phyloP scores from a whole-genome alignment of 2,329 filamentous ascomycete genomes.

The Diaporthe ampelina region DNA sequence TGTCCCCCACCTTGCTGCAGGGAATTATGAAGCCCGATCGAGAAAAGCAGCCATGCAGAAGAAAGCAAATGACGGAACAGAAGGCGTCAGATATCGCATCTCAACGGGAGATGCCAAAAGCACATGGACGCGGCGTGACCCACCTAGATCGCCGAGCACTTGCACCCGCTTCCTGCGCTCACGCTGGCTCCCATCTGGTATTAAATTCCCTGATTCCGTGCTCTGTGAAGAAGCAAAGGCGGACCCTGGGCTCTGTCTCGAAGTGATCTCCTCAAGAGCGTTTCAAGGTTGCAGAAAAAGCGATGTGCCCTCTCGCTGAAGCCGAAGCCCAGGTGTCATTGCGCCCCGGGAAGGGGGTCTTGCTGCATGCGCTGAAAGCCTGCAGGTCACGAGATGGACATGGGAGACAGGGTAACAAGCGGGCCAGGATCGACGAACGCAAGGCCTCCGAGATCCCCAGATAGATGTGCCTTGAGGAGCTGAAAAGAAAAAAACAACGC shows the following conservation, averaged over 20 bases:
- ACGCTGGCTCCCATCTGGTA: background rate
- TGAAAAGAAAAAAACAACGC: slow-evolving; percentile 26
- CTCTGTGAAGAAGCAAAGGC: slow-evolving; percentile 14
- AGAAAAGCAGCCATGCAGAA: slow-evolving; percentile 19
- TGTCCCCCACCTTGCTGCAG: slow-evolving; percentile 14
- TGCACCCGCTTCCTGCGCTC: background rate
- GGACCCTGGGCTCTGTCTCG: background rate
- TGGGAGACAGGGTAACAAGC: background rate
- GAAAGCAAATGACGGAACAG: slow-evolving; percentile 4
- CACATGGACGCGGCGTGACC: slow-evolving; percentile 24
- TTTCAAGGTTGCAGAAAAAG: slow-evolving; percentile 28
- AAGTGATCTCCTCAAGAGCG: slow-evolving; percentile 1
- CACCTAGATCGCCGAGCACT: slow-evolving; percentile 18
- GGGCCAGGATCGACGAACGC: slow-evolving; percentile 13
- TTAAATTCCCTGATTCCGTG: background rate
- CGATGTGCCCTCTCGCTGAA: slow-evolving; percentile 28
- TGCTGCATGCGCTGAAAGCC: slow-evolving; percentile 6
- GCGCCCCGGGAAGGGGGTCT: slow-evolving; percentile 4
- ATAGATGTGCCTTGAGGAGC: background rate
- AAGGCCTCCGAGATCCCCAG: background rate
- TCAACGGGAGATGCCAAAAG: slow-evolving; percentile 22
- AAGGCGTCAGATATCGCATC: slow-evolving; percentile 21
- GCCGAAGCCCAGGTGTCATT: slow-evolving; percentile 24
- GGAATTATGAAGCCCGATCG: slow-evolving; percentile 15
- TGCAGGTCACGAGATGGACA: background rate